Base-by-base conservation (phyloP, 176 grass and related monocot species). In the Carex parvula region DNA sequence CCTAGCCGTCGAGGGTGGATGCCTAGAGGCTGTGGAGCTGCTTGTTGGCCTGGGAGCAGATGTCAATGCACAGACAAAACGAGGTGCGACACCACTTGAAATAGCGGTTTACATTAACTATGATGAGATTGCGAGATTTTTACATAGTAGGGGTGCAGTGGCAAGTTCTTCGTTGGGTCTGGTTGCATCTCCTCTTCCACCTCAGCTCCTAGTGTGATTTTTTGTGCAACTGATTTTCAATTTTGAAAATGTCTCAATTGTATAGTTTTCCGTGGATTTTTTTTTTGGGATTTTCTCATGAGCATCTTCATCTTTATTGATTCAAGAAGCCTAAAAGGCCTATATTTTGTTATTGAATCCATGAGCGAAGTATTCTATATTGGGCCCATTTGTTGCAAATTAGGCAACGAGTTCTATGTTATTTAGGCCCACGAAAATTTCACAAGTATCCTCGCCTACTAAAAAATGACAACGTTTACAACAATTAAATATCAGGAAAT, bases 1-100 rank as follows among this genome's bases (percentile, higher is more conserved):
- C 83, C 89, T 98, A 42, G 92, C 92, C 17, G 87, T 95, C n/a
- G 91, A 95, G 60, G 85, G 91, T 50, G 95, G 92, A 13, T 84
- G 88, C 74, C 63, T 84, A 29, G 89, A 91, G 9, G 93, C 89
- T 10, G 91, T 95, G 4, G 88, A 98, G 81, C 53, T 93, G 88
- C 89, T 95, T 83, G 68, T 98, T 7, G 88, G 92, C 81, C 78
- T 92, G 60, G 95, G 95, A 42, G 92, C 92, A 53, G 80, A 91
- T 81, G 89, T 89, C 82, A 89, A 98, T 16, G 86, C 87, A 61
- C 78, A 33, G 84, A 98, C 87, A 48, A 90, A 88, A 85, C 70
- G 92, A 55, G 92, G 91, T 0, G 89, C 83, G 0, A 98, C 92
- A 82, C 89, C 95, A 57, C 87, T 94, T 17, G 72, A 89, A 59